Evolutionary conservation across 352 stramenopile species (phyloP).

Genomic region (Pythium biforme): DNA sequence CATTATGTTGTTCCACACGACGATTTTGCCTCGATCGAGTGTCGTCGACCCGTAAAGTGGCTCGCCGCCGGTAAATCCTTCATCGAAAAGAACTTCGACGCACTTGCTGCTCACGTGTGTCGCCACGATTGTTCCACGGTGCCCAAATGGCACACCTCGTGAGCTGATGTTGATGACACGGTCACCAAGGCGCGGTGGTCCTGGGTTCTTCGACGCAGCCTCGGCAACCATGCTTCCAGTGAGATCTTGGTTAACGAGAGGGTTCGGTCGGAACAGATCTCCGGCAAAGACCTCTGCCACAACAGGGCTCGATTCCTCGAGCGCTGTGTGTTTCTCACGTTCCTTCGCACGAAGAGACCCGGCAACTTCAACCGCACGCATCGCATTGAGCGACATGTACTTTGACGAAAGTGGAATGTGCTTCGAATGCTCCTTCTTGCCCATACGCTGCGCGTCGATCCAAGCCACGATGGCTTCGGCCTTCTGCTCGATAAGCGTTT

Average conservation of each 20-base stretch:
- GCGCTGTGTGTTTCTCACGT: slow-evolving; percentile 43
- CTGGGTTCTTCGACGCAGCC: slow-evolving; percentile 54
- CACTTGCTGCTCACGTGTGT: slow-evolving; percentile 95
- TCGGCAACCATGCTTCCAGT: slow-evolving; percentile 63
- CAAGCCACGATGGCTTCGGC: slow-evolving; percentile 89
- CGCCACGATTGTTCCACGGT: slow-evolving; percentile 96
- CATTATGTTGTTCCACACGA: slow-evolving; percentile 90
- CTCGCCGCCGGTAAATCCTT: slow-evolving; percentile 96
- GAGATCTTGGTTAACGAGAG: slow-evolving; percentile 78
- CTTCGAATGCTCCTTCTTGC: slow-evolving; percentile 82
- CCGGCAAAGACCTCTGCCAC: slow-evolving; percentile 39
- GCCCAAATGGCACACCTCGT: slow-evolving; percentile 95
- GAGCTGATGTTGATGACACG: slow-evolving; percentile 97
- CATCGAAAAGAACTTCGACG: slow-evolving; percentile 97
- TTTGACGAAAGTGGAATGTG: slow-evolving; percentile 91
- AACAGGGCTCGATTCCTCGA: slow-evolving; percentile 39
- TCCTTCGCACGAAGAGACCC: slow-evolving; percentile 65
- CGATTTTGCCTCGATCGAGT: slow-evolving; percentile 94
- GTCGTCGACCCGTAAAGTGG: slow-evolving; percentile 94
- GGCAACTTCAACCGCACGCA: slow-evolving; percentile 92
- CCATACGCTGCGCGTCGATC: slow-evolving; percentile 91
- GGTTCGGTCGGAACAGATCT: slow-evolving; percentile 75
- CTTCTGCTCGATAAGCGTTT: slow-evolving; percentile 58
- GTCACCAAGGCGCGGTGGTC: slow-evolving; percentile 92
- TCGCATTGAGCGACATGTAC: slow-evolving; percentile 91